Evolutionary conservation across 208 protist species (phyloP), one percentile per base, ranked within the genome.

Genomic region (Porcisia deanei): DNA sequence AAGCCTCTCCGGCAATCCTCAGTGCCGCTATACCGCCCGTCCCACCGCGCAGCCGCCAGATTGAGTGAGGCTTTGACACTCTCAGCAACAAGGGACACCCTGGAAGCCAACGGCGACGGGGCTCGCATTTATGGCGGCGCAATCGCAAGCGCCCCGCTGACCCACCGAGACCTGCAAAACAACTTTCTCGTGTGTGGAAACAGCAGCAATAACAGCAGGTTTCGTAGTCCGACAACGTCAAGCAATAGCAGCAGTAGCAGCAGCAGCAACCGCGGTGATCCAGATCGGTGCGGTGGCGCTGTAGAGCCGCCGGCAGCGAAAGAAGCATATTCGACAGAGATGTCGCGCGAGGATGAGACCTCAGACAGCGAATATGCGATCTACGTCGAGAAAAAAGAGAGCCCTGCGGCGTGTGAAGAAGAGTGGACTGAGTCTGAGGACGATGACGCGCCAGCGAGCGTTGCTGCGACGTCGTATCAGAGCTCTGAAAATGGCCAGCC

Each of bases 91-190:
- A 14, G 3, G 63, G 41, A 67, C 63, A 67, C 63, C 20, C 39
- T 65, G 6, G 37, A 22, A 22, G 18, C 20, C 41, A 53, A 45
- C 25, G 41, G 41, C 49, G 25, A 54, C 41, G 14, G 59, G n/a
- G 3, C 52, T 20, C n/a, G 20, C 30, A 45, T 43, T 73, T 2
- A 45, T 52, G 68, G 30, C 49, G 49, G 12, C 25, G 3, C 57
- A 2, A n/a, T 47, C 20, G n/a, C 47, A 30, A 39, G 37, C 7
- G 63, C 45, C 5, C 47, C 71, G 12, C 45, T 41, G 6, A 41
- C 57, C 16, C 53, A 74, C 18, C 77, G 65, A 8, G 72, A 74
- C 37, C 60, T 77, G 63, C 67, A 55, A 8, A 70, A 69, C 49
- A 67, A 55, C 3, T 77, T 82, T 53, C 49, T 77, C n/a, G 22